Percentiles rank a stretch among this genome's conserved stretches.
phyloP scores from a whole-genome alignment of 2,329 filamentous ascomycete genomes.

The Phoma sp. region DNA sequence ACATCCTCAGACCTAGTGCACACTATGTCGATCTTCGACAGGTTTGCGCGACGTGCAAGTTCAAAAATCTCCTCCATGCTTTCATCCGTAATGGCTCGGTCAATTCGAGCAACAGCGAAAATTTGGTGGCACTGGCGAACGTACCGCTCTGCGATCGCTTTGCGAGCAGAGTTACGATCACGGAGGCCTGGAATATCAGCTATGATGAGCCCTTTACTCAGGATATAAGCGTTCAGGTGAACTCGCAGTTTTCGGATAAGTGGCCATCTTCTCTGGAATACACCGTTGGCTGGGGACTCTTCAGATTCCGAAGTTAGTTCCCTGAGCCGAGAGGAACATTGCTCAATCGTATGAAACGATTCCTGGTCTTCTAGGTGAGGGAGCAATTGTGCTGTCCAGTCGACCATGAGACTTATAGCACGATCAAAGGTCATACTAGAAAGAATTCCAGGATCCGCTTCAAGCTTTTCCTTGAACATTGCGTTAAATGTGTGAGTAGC shows the following conservation, averaged over 20 bases:
- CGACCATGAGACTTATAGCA: background rate
- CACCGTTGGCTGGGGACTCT: background rate
- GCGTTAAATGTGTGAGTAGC: conserved; percentile 33
- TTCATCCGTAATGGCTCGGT: conserved; percentile 53
- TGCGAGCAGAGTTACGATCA: conserved; percentile 56
- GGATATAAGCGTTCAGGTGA: conserved; percentile 54
- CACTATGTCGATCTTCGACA: conserved; percentile 46
- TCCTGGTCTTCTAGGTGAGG: background rate
- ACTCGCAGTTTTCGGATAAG: conserved; percentile 58
- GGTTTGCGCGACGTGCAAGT: conserved; percentile 47
- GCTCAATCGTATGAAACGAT: conserved; percentile 48
- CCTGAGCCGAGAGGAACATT: conserved; percentile 49
- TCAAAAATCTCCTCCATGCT: conserved; percentile 54
- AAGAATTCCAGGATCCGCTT: conserved; percentile 10
- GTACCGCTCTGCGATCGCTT: conserved; percentile 56
- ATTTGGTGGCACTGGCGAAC: conserved; percentile 57
- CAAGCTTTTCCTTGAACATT: conserved; percentile 19
- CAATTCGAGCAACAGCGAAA: conserved; percentile 55
- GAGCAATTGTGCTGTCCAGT: background rate
- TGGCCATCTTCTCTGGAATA: conserved; percentile 51
- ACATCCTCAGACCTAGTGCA: conserved; percentile 33
- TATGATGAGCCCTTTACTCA: conserved; percentile 58
- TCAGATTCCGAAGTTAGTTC: conserved; percentile 38
- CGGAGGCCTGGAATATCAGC: conserved; percentile 60
- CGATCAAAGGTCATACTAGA: background rate